Base-by-base conservation (phyloP, 2,329 filamentous ascomycete species). In the Aspergillus sojae region DNA sequence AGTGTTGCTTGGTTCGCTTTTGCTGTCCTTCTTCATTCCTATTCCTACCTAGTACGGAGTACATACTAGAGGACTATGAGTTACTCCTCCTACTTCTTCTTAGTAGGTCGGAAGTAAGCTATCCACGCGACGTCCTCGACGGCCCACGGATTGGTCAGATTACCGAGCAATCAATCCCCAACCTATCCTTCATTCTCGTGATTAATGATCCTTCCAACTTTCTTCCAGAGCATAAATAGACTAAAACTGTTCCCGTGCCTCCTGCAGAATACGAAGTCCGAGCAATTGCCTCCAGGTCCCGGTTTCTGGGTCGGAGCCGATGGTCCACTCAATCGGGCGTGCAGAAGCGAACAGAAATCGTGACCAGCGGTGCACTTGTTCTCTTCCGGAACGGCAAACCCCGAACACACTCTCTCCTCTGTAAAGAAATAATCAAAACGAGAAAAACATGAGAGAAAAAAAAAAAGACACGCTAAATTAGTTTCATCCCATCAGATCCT, bases 141-240 rank as follows among this genome's bases (percentile, higher is more conserved):
- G 3, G 26, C 0, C 46, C 46, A 50, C 46, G 26, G 46, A 50
- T 50, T 50, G 26, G 46, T 7, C 19, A 16, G 10, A n/a, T n/a
- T 30, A 50, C 26, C 19, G 26, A 16, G 46, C 26, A 30, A 50
- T 30, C 46, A 9, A 19, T 30, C 21, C 26, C 2, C 45, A 28
- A 28, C 45, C 23, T 48, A 6, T 50, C 45, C 26, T n/a, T 32
- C 46, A 28, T 30, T 54, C 52, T 54, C 52, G 52, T 54, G 52
- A 54, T 54, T 54, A 54, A 54, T 54, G 52, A 54, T 54, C 52
- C 52, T 54, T 53, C 50, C 30, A 34, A 36, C 50, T 32, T 54
- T 54, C 28, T 54, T 36, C 19, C 11, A 34, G 19, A 52, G 14
- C 23, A 41, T 52, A 52, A 28, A 14, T 52, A 26, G 6, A 26